A percentile compares a stretch with the other conserved stretches of the same genome.
These are phyloP conservation scores for Claviceps sorghi DNA, from an alignment of 2,329 filamentous ascomycete species.

Conservation along the genomic window DNA sequence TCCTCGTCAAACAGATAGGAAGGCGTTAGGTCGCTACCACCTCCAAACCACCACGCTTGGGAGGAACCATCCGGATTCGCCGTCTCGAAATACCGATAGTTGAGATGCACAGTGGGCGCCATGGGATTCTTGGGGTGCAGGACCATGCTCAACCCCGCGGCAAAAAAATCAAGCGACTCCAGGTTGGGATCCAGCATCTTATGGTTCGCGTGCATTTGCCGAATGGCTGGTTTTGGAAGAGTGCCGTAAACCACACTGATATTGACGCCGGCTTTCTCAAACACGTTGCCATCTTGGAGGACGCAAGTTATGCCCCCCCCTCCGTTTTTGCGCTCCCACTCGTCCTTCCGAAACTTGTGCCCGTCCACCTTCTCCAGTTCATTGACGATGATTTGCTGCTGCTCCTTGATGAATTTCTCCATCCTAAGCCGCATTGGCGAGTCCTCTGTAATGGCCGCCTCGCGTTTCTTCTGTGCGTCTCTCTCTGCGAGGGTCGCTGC, in stretches of 20 bases:
- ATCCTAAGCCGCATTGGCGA: conserved; percentile 96
- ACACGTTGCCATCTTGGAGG: conserved; percentile 88
- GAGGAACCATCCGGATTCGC: conserved; percentile 65
- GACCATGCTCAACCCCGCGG: conserved; percentile 82
- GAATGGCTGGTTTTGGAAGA: conserved; percentile 72
- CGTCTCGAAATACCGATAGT: conserved; percentile 98
- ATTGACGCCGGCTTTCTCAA: conserved; percentile 94
- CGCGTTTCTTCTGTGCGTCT: conserved; percentile 67
- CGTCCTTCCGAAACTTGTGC: conserved; percentile 65
- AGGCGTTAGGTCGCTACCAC: conserved; percentile 85
- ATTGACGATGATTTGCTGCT: conserved; percentile 75
- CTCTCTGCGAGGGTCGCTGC: conserved; percentile 65
- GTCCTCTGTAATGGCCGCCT: conserved; percentile 47
- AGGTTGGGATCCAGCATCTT: conserved; percentile 70
- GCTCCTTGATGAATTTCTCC: conserved; percentile 89
- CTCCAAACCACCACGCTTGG: conserved; percentile 96
- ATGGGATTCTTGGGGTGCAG: conserved; percentile 90
- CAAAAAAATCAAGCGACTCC: conserved; percentile 86
- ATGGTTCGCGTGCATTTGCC: conserved; percentile 89
- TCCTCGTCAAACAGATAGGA: conserved; percentile 94
- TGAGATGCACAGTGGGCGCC: conserved; percentile 93
- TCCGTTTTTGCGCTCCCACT: conserved; percentile 75
- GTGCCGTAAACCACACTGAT: conserved; percentile 90
- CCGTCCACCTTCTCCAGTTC: conserved; percentile 77
- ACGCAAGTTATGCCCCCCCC: conserved; percentile 92